Conservation (phyloP, 2,329 filamentous ascomycete genomes). For the Zasmidium angulare region DNA sequence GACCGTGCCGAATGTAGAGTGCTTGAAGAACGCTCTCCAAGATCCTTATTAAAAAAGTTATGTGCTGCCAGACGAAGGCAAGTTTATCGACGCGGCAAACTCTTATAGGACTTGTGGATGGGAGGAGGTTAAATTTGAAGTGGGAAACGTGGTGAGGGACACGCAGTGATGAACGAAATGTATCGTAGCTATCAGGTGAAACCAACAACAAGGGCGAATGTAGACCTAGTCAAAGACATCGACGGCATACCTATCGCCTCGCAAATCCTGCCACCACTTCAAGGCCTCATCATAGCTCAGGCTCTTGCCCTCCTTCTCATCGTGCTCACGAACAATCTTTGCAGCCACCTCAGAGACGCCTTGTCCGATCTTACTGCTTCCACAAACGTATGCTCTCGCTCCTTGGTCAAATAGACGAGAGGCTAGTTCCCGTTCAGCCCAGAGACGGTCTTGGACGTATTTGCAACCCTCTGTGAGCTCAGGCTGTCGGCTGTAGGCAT, state of each 20-base stretch:
- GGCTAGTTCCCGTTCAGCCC: conserved; percentile 48
- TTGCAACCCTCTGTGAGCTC: conserved; percentile 49
- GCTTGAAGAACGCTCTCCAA: background rate
- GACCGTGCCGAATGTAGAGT: background rate
- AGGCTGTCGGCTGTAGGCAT: conserved; percentile 57
- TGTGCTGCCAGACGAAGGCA: background rate
- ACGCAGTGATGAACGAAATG: background rate
- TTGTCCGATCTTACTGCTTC: conserved; percentile 42
- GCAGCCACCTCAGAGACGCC: conserved; percentile 43
- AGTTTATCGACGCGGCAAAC: background rate
- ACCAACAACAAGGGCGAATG: no score
- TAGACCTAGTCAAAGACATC: conserved; percentile 38
- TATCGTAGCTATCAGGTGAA: background rate
- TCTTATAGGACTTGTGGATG: background rate
- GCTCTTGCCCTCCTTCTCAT: conserved; percentile 25
- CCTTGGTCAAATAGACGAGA: conserved; percentile 48
- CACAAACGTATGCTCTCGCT: conserved; percentile 65
- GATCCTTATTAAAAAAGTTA: background rate
- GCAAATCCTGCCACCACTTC: conserved; percentile 46
- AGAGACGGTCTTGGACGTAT: conserved; percentile 56
- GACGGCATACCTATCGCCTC: conserved; percentile 48
- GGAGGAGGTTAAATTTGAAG: conserved; percentile 1
- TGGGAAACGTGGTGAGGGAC: background rate
- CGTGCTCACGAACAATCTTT: conserved; percentile 44
- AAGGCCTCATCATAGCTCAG: conserved; percentile 35